Evolutionary conservation across 2,329 filamentous ascomycete species (phyloP), one percentile per base, ranked within the genome.

Genomic region (Rutstroemia sydowiana): DNA sequence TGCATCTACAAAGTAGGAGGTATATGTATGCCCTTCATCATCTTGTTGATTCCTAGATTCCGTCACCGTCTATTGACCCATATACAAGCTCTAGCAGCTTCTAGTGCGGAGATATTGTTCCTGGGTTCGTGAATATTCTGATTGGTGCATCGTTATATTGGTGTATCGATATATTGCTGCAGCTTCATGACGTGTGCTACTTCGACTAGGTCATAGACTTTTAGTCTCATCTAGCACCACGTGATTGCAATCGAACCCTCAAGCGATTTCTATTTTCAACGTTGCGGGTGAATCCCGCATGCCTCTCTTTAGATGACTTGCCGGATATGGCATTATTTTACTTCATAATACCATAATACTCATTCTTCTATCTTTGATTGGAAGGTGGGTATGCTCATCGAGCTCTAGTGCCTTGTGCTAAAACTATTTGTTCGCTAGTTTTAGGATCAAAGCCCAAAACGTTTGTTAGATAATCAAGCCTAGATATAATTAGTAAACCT

Each of bases 391-490:
- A 18, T 13, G 32, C 14, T 63, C 53, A 61, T 52, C 57, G 54
- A 16, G 9, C 49, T 31, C 51, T 58, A 39, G 59, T 39, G 13
- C 46, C 56, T 28, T 59, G 53, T 20, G 45, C 40, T 7, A 46
- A 42, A 16, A 64, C 56, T 40, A 65, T 44, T 31, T 61, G 56
- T 51, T 63, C 58, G 43, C 60, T 59, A 14, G 53, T 59, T 8
- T 45, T 48, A 23, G 39, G 14, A 55, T 64, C 62, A 31, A 60
- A 63, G 6, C 81, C 81, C 45, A 84, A 76, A n/a, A 82, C 72
- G 59, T 78, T 79, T 37, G 78, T 76, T 46, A 85, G 71, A 66
- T 84, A 85, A 59, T 84, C 78, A 61, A 83, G 74, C 64, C 82
- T 85, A 42, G 13, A 5, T 13, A 5, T 23, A 42, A 14, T 42